Conservation (phyloP, 129 eudicot genomes). For the Tagetes patula region DNA sequence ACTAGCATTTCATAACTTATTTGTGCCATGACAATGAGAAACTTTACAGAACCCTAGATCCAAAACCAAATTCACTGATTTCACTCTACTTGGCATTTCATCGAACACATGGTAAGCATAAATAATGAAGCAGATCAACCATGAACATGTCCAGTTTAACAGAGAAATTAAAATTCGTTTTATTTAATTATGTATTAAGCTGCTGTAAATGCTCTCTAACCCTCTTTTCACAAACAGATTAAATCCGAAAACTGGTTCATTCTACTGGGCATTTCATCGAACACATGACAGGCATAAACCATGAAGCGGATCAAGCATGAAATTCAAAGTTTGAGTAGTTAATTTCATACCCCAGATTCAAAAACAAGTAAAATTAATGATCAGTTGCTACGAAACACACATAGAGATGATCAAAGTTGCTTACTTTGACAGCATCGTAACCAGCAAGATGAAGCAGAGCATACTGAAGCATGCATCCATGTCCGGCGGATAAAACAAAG, state of each 20-base stretch:
- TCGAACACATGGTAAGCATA: slow-evolving; percentile 18
- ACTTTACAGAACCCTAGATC: slow-evolving; percentile 19
- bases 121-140: neutral
- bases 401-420: slow-evolving; percentile 9
- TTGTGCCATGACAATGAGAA: neutral
- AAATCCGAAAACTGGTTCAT: neutral
- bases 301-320: slow-evolving; percentile 1
- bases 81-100: slow-evolving; percentile 16
- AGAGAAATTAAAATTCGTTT: too few species aligned
- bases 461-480: slow-evolving; percentile 97
- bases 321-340: neutral
- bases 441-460: slow-evolving; percentile 97
- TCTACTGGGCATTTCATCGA: slow-evolving; percentile 25
- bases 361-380: neutral
- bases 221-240: too few species aligned
- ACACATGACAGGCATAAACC: neutral
- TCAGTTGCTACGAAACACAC: neutral
- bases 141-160: neutral
- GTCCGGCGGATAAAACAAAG: slow-evolving; percentile 96
- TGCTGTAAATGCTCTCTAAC: too few species aligned
- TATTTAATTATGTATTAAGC: too few species aligned
- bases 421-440: too few species aligned
- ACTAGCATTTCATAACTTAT: neutral
- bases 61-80: neutral
- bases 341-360: neutral